Evolutionary conservation across 352 stramenopile genomes (phyloP).

Genomic region (Saprolegnia diclina): DNA sequence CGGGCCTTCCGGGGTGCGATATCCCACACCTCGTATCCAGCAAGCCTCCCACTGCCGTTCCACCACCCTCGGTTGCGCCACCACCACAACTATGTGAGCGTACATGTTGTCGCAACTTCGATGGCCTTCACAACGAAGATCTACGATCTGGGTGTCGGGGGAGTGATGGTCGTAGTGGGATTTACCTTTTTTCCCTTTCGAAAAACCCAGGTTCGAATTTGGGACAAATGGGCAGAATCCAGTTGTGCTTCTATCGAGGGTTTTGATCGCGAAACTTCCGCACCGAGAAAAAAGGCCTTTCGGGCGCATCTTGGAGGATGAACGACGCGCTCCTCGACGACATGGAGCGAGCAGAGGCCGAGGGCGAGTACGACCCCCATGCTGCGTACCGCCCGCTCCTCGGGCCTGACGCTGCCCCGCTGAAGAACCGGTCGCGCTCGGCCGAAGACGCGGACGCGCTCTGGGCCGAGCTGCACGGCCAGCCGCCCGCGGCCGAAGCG

Average conservation of each 20-base stretch:
- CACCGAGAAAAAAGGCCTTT: constrained; percentile 2
- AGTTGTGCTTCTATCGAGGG: constrained; percentile 6
- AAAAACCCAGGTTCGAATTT: too few relatives aligned
- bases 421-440: constrained; percentile 22
- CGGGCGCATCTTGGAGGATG: neutral
- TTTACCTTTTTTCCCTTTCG: too few relatives aligned
- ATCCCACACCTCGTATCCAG: too few relatives aligned
- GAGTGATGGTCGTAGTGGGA: too few relatives aligned
- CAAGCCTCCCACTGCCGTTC: too few relatives aligned
- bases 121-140: too few relatives aligned
- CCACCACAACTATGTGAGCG: too few relatives aligned
- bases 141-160: too few relatives aligned
- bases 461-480: constrained; percentile 23
- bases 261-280: neutral
- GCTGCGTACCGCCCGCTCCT: constrained; percentile 19
- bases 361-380: constrained; percentile 16
- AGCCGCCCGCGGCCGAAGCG: neutral
- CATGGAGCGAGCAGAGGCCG: constrained; percentile 18
- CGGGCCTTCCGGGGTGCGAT: too few relatives aligned
- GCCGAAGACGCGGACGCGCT: constrained; percentile 25
- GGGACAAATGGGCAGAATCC: neutral
- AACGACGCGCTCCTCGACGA: constrained; percentile 25
- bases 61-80: too few relatives aligned
- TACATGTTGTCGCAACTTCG: too few relatives aligned
- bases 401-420: neutral